Conservation (phyloP, 208 protist genomes). For the Jaenimonas drosophilae region DNA sequence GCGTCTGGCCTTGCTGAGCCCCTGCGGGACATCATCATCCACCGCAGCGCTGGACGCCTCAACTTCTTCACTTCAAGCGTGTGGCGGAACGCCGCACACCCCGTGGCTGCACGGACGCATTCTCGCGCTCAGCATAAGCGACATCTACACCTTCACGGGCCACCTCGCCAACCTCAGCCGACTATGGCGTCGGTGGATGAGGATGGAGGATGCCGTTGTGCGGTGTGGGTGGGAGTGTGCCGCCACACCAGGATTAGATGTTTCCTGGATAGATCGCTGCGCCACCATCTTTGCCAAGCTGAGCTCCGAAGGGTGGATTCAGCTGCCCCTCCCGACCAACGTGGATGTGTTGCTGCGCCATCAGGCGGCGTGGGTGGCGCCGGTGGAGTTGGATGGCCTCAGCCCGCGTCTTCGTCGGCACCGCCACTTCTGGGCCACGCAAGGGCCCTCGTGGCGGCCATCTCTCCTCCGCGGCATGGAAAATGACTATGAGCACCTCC, state of each 20-base stretch:
- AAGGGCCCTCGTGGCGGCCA: conserved; percentile 40
- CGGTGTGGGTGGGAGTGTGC: conserved; percentile 4
- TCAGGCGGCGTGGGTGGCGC: conserved; percentile 20
- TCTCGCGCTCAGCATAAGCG: conserved; percentile 3
- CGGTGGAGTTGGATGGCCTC: conserved; percentile 7
- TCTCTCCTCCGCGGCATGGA: conserved; percentile 41
- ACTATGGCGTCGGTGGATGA: conserved; percentile 16
- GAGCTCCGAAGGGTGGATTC: conserved; percentile 20
- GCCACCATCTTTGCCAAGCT: conserved; percentile 33
- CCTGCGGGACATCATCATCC: no score
- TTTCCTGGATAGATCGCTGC: conserved; percentile 1
- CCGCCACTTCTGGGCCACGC: conserved; percentile 56
- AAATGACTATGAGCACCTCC: conserved; percentile 34
- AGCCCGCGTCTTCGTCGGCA: conserved; percentile 7
- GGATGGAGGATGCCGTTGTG: conserved; percentile 12
- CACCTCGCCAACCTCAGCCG: conserved; percentile 10
- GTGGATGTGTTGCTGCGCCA: conserved; percentile 21
- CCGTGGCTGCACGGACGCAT: no score
- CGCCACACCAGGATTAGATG: conserved; percentile 28
- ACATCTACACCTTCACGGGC: conserved; percentile 15
- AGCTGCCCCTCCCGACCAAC: conserved; percentile 14
- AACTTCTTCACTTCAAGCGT: no score
- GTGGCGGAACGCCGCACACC: no score
- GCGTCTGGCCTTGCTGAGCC: no score
- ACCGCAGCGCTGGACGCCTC: no score